These are phyloP conservation scores for Austroboletus olivaceoglutinosus DNA, from an alignment of 1,284 basidiomycete genomes.

Conservation along the genomic window DNA sequence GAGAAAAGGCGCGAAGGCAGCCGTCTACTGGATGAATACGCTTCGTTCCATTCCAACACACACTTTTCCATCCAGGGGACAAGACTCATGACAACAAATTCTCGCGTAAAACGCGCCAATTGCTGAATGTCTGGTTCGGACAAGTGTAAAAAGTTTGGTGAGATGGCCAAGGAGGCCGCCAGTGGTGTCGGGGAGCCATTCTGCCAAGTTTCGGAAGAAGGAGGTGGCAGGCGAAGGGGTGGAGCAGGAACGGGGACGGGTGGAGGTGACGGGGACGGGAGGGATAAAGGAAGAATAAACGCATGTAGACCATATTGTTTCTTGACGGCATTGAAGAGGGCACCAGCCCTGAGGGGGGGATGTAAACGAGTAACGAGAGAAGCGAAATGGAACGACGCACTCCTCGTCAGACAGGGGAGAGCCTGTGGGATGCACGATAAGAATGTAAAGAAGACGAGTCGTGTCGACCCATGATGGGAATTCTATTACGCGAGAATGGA, in stretches of 20 bases:
- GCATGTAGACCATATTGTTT: conserved; percentile 77
- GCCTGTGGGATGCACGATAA: conserved; percentile 69
- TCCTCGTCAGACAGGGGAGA: conserved; percentile 75
- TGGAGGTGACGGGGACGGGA: conserved; percentile 59
- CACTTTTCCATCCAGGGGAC: conserved; percentile 97
- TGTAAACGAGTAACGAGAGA: conserved; percentile 6
- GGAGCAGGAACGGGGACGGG: conserved; percentile 64
- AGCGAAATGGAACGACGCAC: conserved; percentile 43
- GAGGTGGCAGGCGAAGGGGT: conserved; percentile 63
- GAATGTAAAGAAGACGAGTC: conserved; percentile 63
- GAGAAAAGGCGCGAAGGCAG: conserved; percentile 80
- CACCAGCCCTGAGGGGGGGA: conserved; percentile 52
- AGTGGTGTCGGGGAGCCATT: conserved; percentile 19
- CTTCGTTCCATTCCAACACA: conserved; percentile 93
- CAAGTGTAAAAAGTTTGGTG: conserved; percentile 54
- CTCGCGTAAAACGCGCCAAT: conserved; percentile 81
- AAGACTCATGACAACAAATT: conserved; percentile 88
- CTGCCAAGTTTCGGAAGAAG: conserved; percentile 36
- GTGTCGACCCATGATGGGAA: conserved; percentile 77
- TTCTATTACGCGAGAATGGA: conserved; percentile 62
- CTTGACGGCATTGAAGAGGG: conserved; percentile 78
- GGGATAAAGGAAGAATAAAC: conserved; percentile 60
- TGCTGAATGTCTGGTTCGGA: conserved; percentile 78
- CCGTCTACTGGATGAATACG: conserved; percentile 79
- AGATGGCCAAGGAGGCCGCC: conserved; percentile 10